Conservation (phyloP, 306 rosid species). For the Rosa multiflora region DNA sequence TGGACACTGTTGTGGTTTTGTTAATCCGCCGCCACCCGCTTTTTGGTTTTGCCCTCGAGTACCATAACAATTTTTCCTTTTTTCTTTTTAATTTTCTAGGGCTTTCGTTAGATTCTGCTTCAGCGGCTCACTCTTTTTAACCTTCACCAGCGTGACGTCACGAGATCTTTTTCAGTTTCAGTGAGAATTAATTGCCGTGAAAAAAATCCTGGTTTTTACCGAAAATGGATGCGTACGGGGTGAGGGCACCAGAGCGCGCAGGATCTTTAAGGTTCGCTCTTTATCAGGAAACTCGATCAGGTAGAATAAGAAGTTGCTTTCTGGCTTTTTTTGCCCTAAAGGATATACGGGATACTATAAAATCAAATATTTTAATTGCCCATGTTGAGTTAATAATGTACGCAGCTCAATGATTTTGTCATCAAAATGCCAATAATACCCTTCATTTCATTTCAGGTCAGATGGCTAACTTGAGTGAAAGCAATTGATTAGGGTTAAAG, state of each 20-base stretch:
- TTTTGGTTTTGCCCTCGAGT: not conserved
- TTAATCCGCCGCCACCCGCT: slow-evolving; percentile 85
- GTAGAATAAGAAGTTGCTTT: not conserved
- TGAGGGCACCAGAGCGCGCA: not conserved
- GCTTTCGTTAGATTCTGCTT: not conserved
- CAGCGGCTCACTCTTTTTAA: not conserved
- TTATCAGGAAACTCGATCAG: not conserved
- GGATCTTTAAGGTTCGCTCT: not conserved
- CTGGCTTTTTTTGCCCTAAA: not conserved
- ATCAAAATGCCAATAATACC: not conserved
- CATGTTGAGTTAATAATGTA: not conserved
- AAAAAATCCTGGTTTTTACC: not conserved
- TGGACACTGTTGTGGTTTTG: slow-evolving; percentile 12
- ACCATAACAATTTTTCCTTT: not conserved
- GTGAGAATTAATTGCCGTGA: slow-evolving; percentile 10
- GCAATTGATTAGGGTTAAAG: not conserved
- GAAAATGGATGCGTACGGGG: not conserved
- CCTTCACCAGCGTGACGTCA: slow-evolving; percentile 8
- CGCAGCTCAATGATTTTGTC: not conserved
- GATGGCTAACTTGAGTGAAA: not conserved
- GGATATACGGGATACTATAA: not conserved
- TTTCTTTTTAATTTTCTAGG: not conserved
- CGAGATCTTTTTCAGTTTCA: not conserved
- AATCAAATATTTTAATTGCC: not conserved
- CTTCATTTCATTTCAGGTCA: not conserved